Percentiles rank a stretch among this genome's conserved stretches.
phyloP scores from a whole-genome alignment of 208 protist species.

The Leishmania braziliensis region DNA sequence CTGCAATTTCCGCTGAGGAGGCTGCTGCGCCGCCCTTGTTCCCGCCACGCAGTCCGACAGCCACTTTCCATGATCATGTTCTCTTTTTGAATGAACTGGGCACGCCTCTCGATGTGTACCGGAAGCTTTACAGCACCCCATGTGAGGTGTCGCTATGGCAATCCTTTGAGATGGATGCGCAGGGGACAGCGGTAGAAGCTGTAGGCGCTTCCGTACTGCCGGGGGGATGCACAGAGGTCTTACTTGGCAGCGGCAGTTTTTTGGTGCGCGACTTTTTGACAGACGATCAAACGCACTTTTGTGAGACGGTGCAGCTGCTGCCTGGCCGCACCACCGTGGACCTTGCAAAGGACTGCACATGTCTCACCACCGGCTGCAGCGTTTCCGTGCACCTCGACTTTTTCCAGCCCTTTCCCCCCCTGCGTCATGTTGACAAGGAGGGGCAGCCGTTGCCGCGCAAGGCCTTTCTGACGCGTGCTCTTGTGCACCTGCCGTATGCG shows the following conservation, averaged over 20 bases:
- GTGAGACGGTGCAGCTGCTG: constrained; percentile 41
- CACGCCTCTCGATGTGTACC: constrained; percentile 38
- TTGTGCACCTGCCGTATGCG: constrained; percentile 74
- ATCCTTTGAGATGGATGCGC: constrained; percentile 21
- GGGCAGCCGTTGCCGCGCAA: constrained; percentile 31
- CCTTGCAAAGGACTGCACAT: constrained; percentile 28
- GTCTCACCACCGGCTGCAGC: constrained; percentile 52
- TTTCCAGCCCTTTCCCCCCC: constrained; percentile 49
- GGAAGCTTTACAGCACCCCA: constrained; percentile 19
- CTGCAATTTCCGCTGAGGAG: background rate
- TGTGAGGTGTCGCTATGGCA: constrained; percentile 39
- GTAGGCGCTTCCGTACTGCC: background rate
- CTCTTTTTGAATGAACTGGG: constrained; percentile 31
- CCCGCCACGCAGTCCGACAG: background rate
- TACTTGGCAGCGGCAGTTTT: constrained; percentile 55
- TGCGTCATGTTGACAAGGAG: constrained; percentile 58
- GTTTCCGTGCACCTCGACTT: constrained; percentile 68
- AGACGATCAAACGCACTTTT: constrained; percentile 48
- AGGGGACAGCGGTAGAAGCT: background rate
- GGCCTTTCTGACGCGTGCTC: constrained; percentile 61
- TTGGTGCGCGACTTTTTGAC: constrained; percentile 55
- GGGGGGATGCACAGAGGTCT: constrained; percentile 10
- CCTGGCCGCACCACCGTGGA: constrained; percentile 32
- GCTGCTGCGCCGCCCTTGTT: background rate
- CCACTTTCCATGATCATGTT: constrained; percentile 24